Evolutionary conservation across 805 yeast species (phyloP).

Genomic region (Wickerhamiella alocasiicola): DNA sequence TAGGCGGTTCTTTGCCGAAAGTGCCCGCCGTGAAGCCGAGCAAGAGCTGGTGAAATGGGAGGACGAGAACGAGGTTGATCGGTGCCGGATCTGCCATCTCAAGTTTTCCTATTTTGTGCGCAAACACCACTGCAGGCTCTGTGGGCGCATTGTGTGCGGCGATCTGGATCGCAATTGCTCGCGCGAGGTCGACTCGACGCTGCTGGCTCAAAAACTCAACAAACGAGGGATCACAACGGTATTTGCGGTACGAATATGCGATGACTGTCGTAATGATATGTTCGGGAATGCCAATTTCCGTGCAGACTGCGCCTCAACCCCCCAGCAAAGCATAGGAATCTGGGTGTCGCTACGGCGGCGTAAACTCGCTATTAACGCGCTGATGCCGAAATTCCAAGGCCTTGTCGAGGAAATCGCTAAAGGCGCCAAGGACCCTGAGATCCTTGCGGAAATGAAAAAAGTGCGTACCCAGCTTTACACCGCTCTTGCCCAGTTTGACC

Average conservation of each 20-base stretch:
- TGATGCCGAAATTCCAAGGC: slow-evolving; percentile 35
- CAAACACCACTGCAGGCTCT: slow-evolving; percentile 84
- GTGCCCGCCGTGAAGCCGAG: slow-evolving; percentile 32
- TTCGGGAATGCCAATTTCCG: slow-evolving; percentile 42
- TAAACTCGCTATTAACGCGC: slow-evolving; percentile 29
- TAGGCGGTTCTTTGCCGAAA: slow-evolving; percentile 7
- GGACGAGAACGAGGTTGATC: slow-evolving; percentile 33
- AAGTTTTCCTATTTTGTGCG: slow-evolving; percentile 46
- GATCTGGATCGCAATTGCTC: slow-evolving; percentile 55
- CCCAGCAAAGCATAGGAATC: slow-evolving; percentile 30
- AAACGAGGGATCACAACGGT: slow-evolving; percentile 1
- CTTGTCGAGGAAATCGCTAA: slow-evolving; percentile 28
- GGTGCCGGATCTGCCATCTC: slow-evolving; percentile 54
- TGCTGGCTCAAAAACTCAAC: slow-evolving; percentile 24
- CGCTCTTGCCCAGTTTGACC: slow-evolving; percentile 41
- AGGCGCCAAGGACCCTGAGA: slow-evolving; percentile 19
- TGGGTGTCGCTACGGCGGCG: slow-evolving; percentile 33
- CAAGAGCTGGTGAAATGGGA: slow-evolving; percentile 53
- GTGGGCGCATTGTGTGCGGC: slow-evolving; percentile 77
- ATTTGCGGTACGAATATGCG: slow-evolving; percentile 46
- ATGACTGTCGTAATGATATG: slow-evolving; percentile 50
- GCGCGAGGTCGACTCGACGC: slow-evolving; percentile 45
- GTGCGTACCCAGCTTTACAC: slow-evolving; percentile 36
- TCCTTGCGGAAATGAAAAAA: slow-evolving; percentile 12
- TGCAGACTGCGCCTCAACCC: slow-evolving; percentile 30